Evolutionary conservation across 192 early-diverging fungal genomes (phyloP).

Genomic region (Glomus cerebriforme): DNA sequence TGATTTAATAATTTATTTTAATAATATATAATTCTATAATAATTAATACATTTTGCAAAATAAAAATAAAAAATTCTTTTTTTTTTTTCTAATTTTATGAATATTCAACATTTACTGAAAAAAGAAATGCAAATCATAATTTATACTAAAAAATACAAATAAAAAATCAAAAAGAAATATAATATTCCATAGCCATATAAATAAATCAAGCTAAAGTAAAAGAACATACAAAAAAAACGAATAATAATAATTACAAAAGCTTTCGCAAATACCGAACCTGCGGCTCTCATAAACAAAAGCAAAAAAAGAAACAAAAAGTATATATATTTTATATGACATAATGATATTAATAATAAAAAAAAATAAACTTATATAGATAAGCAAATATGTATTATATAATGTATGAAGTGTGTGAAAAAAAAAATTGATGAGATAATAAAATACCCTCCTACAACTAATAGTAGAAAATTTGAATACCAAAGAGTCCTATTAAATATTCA

Average conservation of each 20-base stretch:
- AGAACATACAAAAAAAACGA: too few species aligned
- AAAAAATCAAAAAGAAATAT: too few species aligned
- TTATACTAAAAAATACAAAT: too few species aligned
- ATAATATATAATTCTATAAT: too few species aligned
- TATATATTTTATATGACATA: not conserved
- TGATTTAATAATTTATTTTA: too few species aligned
- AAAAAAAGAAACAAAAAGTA: not conserved
- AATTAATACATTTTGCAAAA: too few species aligned
- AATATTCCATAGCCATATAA: not conserved
- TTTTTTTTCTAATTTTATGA: too few species aligned
- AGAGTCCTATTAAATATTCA: not conserved
- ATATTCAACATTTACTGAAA: too few species aligned
- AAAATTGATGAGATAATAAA: not conserved
- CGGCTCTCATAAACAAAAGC: not conserved
- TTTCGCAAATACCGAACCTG: not conserved
- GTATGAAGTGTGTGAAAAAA: not conserved
- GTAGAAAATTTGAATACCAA: not conserved
- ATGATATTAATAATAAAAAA: not conserved
- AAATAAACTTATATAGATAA: not conserved
- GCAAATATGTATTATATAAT: not conserved
- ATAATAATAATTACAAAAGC: not conserved
- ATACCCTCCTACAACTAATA: not conserved
- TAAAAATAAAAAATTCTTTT: too few species aligned
- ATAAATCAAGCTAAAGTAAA: not conserved
- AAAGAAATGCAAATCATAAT: too few species aligned